Percentiles rank a stretch among this genome's conserved stretches.
phyloP scores from a whole-genome alignment of 2,329 filamentous ascomycete genomes.

The Verticillium longisporum region DNA sequence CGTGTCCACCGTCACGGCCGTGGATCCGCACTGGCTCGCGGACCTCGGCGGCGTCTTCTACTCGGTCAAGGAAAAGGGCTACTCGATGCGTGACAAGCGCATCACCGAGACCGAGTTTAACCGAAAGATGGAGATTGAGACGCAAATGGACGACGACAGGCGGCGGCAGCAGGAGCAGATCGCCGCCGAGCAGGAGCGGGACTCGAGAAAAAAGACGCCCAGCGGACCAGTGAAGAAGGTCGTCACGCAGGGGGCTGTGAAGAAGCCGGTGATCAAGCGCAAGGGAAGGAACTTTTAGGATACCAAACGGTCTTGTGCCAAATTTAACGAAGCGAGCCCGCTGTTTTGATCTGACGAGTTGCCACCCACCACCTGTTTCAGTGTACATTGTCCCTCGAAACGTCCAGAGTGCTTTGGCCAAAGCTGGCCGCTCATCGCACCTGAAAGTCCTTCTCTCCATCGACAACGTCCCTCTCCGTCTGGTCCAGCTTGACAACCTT shows the following conservation, averaged over 20 bases:
- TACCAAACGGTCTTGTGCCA: not conserved
- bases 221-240: slow-evolving; percentile 43
- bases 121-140: slow-evolving; percentile 84
- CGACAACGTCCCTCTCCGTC: slow-evolving; percentile 55
- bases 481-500: slow-evolving; percentile 69
- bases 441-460: slow-evolving; percentile 62
- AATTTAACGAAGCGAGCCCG: not conserved
- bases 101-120: slow-evolving; percentile 92
- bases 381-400: too few relatives aligned
- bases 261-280: slow-evolving; percentile 52
- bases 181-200: slow-evolving; percentile 40
- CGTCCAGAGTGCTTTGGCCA: not conserved
- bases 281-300: slow-evolving; percentile 45
- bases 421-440: slow-evolving; percentile 28
- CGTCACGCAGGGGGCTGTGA: slow-evolving; percentile 53
- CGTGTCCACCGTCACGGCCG: slow-evolving; percentile 93
- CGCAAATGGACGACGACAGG: slow-evolving; percentile 85
- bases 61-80: slow-evolving; percentile 95
- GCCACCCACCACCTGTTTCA: too few relatives aligned
- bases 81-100: slow-evolving; percentile 76
- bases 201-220: slow-evolving; percentile 31
- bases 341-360: not conserved
- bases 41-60: slow-evolving; percentile 97
- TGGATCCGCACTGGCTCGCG: slow-evolving; percentile 95
- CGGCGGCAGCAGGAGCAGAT: slow-evolving; percentile 54